These are phyloP conservation scores for Penicillium aurantiogriseum DNA, from an alignment of 2,329 filamentous ascomycete genomes.

Conservation along the genomic window DNA sequence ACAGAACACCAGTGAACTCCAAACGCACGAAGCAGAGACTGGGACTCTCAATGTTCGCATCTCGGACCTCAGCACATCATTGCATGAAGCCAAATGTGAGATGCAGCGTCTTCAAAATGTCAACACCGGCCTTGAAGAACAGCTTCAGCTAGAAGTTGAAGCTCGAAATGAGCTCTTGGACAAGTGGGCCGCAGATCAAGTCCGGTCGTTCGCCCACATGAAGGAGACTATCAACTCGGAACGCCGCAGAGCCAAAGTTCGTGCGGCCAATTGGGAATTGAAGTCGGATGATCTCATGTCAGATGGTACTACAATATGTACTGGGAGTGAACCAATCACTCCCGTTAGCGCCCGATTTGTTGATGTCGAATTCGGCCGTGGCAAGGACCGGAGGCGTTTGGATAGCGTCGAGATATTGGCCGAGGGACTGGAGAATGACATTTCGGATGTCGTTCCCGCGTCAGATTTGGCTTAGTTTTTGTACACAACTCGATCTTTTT, in stretches of 20 bases:
- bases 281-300: constrained; percentile 39
- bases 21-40: constrained; percentile 36
- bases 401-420: constrained; percentile 43
- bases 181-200: constrained; percentile 36
- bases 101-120: constrained; percentile 35
- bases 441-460: constrained; percentile 23
- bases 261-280: constrained; percentile 42
- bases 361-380: constrained; percentile 43
- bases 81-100: constrained; percentile 38
- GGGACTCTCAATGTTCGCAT: constrained; percentile 44
- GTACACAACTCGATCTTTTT: neutral
- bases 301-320: constrained; percentile 25
- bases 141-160: constrained; percentile 39
- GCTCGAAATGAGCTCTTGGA: constrained; percentile 36
- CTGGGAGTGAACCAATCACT: constrained; percentile 43
- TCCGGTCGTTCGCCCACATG: constrained; percentile 34
- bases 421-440: constrained; percentile 35
- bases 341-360: constrained; percentile 44
- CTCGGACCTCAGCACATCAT: constrained; percentile 40
- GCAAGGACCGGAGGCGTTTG: constrained; percentile 38
- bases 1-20: constrained; percentile 21
- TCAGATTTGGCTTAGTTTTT: constrained; percentile 27
- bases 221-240: constrained; percentile 40
- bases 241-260: constrained; percentile 41
- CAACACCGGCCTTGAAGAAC: constrained; percentile 39